Conservation (phyloP, 148 eudicot species). For the Arctostaphylos glauca region DNA sequence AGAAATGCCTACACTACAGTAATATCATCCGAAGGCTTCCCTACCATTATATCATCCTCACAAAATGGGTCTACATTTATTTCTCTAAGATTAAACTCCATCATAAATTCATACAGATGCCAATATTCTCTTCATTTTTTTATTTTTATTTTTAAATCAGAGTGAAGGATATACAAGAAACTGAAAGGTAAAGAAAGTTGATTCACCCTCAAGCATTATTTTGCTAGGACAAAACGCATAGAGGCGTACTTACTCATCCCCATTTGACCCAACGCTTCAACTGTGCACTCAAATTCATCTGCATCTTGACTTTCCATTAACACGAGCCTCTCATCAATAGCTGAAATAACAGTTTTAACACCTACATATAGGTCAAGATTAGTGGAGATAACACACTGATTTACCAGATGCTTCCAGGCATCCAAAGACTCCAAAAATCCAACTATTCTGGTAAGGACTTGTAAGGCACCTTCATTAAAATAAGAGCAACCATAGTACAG, state of each 20-base stretch:
- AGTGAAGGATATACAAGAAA: neutral
- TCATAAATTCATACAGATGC: neutral
- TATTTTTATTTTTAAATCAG: too few relatives aligned
- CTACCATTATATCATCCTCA: neutral
- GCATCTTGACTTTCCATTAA: constrained; percentile 53
- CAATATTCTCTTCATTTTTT: neutral
- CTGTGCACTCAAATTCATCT: constrained; percentile 83
- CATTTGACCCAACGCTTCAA: constrained; percentile 90
- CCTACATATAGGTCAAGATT: constrained; percentile 36
- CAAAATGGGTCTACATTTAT: neutral
- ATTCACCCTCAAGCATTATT: neutral
- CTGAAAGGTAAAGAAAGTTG: neutral
- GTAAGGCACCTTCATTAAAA: neutral
- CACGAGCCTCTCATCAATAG: constrained; percentile 55
- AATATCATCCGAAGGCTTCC: neutral
- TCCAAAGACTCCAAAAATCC: neutral
- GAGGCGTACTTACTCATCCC: constrained; percentile 64
- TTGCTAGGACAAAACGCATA: neutral
- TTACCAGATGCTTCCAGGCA: neutral
- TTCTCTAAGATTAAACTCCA: neutral
- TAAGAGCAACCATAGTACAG: neutral
- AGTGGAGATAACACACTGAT: neutral
- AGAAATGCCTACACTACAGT: neutral
- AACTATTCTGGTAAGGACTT: neutral
- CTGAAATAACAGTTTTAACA: constrained; percentile 49